These are phyloP conservation scores for Zalaria sp. DNA, from an alignment of 2,329 filamentous ascomycete genomes.

Conservation along the genomic window DNA sequence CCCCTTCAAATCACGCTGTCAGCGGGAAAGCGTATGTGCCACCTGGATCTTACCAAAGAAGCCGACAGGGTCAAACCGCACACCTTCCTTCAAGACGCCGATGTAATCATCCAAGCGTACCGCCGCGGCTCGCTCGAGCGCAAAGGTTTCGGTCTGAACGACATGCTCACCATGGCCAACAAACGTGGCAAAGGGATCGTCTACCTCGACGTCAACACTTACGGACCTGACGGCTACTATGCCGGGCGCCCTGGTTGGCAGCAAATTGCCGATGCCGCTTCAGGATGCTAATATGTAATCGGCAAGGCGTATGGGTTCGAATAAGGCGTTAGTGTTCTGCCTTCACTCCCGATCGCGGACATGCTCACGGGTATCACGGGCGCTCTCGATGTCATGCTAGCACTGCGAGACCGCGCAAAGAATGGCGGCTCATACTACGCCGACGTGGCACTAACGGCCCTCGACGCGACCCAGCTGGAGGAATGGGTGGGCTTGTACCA, in stretches of 20 bases:
- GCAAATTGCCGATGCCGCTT: conserved; percentile 35
- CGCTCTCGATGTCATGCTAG: conserved; percentile 13
- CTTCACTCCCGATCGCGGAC: conserved; percentile 15
- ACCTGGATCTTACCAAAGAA: conserved; percentile 28
- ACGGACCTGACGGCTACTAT: conserved; percentile 37
- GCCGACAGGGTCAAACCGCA: conserved; percentile 24
- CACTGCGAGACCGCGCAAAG: conserved; percentile 22
- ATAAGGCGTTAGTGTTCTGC: conserved; percentile 12
- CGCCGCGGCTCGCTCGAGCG: conserved; percentile 34
- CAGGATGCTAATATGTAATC: conserved; percentile 23
- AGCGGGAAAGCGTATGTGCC: conserved; percentile 35
- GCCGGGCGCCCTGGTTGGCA: conserved; percentile 36
- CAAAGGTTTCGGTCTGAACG: conserved; percentile 29
- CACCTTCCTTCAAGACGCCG: conserved; percentile 31
- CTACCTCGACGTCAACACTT: conserved; percentile 38
- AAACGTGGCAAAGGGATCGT: conserved; percentile 30
- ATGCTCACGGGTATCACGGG: conserved; percentile 16
- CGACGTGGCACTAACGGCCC: conserved; percentile 15
- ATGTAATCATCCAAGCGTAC: conserved; percentile 37
- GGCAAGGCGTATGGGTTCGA: conserved; percentile 20
- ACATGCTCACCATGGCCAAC: conserved; percentile 26
- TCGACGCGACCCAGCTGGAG: conserved; percentile 18
- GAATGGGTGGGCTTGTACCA: conserved; percentile 21
- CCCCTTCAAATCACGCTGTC: conserved; percentile 31
- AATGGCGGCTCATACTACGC: conserved; percentile 18